Percentiles rank a stretch among this genome's conserved stretches.
phyloP scores from a whole-genome alignment of 2,329 filamentous ascomycete genomes.

The Neonectria sp. region DNA sequence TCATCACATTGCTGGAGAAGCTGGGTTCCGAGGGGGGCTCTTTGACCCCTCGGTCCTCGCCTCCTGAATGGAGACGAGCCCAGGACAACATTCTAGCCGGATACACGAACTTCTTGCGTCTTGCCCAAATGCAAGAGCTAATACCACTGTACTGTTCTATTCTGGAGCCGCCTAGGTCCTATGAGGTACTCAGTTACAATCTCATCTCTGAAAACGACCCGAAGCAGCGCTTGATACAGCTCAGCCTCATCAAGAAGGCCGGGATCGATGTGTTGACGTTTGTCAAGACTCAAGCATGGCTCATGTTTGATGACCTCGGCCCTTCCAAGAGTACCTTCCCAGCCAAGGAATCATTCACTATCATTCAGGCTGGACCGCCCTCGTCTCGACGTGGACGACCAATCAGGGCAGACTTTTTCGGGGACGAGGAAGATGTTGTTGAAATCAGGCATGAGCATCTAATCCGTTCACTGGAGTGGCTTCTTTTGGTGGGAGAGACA shows the following conservation, averaged over 20 bases:
- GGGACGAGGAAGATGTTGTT: conserved; percentile 68
- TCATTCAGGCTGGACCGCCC: conserved; percentile 61
- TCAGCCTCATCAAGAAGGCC: conserved; percentile 83
- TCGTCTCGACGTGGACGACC: conserved; percentile 66
- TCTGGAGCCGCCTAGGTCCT: conserved; percentile 74
- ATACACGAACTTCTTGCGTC: conserved; percentile 85
- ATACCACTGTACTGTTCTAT: conserved; percentile 92
- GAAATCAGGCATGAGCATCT: conserved; percentile 77
- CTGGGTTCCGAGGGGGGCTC: conserved; percentile 55
- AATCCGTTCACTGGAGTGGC: conserved; percentile 89
- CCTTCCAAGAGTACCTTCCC: conserved; percentile 51
- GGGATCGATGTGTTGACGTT: conserved; percentile 81
- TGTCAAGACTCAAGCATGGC: conserved; percentile 75
- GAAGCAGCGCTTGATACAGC: conserved; percentile 75
- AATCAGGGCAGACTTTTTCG: conserved; percentile 81
- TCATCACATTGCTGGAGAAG: conserved; percentile 77
- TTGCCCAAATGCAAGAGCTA: conserved; percentile 80
- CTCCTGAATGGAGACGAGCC: conserved; percentile 56
- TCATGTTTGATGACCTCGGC: conserved; percentile 66
- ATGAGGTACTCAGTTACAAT: conserved; percentile 82
- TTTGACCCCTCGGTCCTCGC: conserved; percentile 26
- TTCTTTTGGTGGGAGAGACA: conserved; percentile 79
- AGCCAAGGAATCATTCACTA: conserved; percentile 63
- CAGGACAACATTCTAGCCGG: conserved; percentile 84
- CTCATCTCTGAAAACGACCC: conserved; percentile 80